Evolutionary conservation across 2,329 filamentous ascomycete species (phyloP).

Genomic region (Fusarium annulatum): DNA sequence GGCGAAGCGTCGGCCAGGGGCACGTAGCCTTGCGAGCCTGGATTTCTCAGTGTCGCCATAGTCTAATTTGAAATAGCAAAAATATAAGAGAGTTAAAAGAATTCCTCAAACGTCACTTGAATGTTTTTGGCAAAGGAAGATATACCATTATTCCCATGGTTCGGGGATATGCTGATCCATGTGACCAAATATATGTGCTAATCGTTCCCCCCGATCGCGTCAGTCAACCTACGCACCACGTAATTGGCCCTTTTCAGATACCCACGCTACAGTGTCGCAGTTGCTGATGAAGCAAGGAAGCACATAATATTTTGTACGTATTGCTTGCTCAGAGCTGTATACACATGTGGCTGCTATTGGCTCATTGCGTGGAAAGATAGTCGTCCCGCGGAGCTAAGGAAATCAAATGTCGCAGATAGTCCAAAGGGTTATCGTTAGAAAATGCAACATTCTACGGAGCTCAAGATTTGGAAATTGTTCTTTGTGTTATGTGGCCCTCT

Average conservation of each 20-base stretch:
- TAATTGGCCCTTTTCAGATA: not conserved
- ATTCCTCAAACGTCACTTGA: not conserved
- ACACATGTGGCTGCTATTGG: fast-evolving
- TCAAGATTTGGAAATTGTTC: fast-evolving
- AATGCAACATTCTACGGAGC: not conserved
- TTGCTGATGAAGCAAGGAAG: not conserved
- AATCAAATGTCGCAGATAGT: not conserved
- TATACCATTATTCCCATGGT: not conserved
- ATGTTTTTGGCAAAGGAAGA: not conserved
- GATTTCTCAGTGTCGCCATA: not conserved
- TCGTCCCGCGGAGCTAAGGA: no score
- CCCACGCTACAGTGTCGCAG: not conserved
- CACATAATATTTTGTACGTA: not conserved
- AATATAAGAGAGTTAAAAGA: not conserved
- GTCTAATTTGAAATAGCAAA: not conserved
- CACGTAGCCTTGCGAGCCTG: not conserved
- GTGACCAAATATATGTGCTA: not conserved
- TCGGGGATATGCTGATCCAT: not conserved
- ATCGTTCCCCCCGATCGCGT: slow-evolving; percentile 4
- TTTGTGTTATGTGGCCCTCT: not conserved
- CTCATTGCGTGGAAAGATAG: not conserved
- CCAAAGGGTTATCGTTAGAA: fast-evolving
- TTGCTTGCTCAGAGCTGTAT: not conserved
- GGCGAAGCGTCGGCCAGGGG: not conserved
- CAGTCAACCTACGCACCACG: not conserved